Conservation (phyloP, 495 filamentous ascomycete genomes). For the Lasiosphaeriaceae sp. region DNA sequence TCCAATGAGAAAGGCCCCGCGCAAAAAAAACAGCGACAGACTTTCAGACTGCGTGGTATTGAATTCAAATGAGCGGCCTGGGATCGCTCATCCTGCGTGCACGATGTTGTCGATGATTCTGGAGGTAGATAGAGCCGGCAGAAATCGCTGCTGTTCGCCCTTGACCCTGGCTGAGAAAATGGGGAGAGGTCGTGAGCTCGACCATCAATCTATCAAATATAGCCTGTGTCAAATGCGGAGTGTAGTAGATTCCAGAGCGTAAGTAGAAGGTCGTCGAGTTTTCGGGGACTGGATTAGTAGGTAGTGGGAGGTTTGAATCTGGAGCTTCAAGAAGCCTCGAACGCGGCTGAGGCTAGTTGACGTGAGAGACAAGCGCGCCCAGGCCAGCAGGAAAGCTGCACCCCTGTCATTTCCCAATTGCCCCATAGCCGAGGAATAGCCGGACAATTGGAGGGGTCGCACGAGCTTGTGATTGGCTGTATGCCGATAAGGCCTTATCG, state of each 20-base stretch:
- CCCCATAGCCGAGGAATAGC: too few relatives aligned
- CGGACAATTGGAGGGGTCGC: too few relatives aligned
- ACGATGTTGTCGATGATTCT: background rate
- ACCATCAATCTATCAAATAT: background rate
- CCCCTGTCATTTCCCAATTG: too few relatives aligned
- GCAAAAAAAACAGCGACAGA: background rate
- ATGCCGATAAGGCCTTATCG: too few relatives aligned
- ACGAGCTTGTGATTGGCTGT: too few relatives aligned
- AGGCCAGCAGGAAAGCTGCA: too few relatives aligned
- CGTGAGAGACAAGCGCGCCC: too few relatives aligned
- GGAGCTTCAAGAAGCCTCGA: background rate
- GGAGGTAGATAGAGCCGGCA: background rate
- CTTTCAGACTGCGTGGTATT: slow-evolving; percentile 5
- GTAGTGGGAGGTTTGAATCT: background rate
- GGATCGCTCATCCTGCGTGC: slow-evolving; percentile 23
- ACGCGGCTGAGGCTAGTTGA: background rate
- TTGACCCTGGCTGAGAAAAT: background rate
- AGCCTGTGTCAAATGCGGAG: background rate
- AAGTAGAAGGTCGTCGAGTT: background rate
- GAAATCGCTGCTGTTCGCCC: background rate
- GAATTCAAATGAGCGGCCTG: slow-evolving; percentile 1
- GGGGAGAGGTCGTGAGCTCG: background rate
- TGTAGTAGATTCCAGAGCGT: background rate
- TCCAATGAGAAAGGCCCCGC: background rate
- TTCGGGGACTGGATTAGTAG: background rate